Evolutionary conservation across 257 asterid genomes (phyloP).

Genomic region (Buddleja alternifolia): DNA sequence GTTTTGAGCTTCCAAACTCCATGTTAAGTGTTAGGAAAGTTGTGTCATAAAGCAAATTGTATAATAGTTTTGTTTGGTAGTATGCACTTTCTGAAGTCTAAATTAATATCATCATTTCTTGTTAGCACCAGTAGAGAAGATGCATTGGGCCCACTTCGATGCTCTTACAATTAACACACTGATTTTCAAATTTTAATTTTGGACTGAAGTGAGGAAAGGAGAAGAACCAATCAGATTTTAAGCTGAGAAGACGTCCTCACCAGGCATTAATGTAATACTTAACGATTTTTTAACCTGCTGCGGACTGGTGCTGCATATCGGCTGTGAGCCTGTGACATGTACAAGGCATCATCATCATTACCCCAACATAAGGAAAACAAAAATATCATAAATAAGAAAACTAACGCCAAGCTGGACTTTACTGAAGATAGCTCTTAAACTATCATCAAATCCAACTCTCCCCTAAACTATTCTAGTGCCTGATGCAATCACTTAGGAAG

Average conservation of each 20-base stretch:
- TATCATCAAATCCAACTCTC: background rate
- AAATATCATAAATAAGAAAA: background rate
- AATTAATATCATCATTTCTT: no score
- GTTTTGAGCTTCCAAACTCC: conserved; percentile 10
- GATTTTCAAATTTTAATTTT: background rate
- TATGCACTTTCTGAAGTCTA: no score
- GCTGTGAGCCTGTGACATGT: background rate
- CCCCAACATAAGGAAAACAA: background rate
- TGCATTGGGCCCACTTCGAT: no score
- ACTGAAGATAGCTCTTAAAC: background rate
- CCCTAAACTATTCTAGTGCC: background rate
- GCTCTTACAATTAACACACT: background rate
- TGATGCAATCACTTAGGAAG: background rate
- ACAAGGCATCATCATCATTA: background rate
- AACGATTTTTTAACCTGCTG: background rate
- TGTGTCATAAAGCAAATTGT: background rate
- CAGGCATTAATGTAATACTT: background rate
- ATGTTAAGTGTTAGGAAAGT: background rate
- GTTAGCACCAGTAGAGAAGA: no score
- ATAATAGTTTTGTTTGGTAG: background rate
- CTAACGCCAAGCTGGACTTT: background rate
- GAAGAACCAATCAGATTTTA: background rate
- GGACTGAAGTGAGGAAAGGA: background rate
- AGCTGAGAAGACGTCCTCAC: conserved; percentile 1
- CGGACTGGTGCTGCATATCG: background rate